A percentile compares a stretch with the other conserved stretches of the same genome.
These are phyloP conservation scores for Monosporascus sp. DNA, from an alignment of 2,329 filamentous ascomycete genomes.

Conservation along the genomic window DNA sequence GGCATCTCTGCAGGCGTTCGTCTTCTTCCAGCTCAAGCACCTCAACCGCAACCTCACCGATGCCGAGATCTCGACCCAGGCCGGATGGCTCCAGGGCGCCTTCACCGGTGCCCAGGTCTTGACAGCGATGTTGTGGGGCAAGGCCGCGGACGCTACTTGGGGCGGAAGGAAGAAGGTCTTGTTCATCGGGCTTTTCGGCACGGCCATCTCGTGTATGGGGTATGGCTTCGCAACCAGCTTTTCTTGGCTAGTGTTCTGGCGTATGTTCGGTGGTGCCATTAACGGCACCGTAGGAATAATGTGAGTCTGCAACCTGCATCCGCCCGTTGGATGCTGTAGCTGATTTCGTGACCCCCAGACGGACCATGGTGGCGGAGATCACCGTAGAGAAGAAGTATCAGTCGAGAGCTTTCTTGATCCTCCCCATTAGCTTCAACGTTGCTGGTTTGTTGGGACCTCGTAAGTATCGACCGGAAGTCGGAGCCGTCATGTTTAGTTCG, in stretches of 20 bases:
- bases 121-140: slow-evolving; percentile 69
- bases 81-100: slow-evolving; percentile 63
- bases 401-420: slow-evolving; percentile 40
- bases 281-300: slow-evolving; percentile 46
- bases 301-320: slow-evolving; percentile 23
- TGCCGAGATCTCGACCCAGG: slow-evolving; percentile 57
- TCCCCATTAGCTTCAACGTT: slow-evolving; percentile 44
- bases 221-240: slow-evolving; percentile 69
- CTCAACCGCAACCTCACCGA: slow-evolving; percentile 52
- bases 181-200: slow-evolving; percentile 63
- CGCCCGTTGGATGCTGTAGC: background rate
- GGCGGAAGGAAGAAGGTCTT: slow-evolving; percentile 65
- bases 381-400: slow-evolving; percentile 43
- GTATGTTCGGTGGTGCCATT: slow-evolving; percentile 55
- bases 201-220: slow-evolving; percentile 60
- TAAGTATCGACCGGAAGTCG: slow-evolving; percentile 17
- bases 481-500: background rate
- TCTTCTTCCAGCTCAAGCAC: slow-evolving; percentile 70
- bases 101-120: slow-evolving; percentile 71
- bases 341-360: slow-evolving; percentile 20
- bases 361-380: slow-evolving; percentile 44
- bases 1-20: slow-evolving; percentile 62
- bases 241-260: slow-evolving; percentile 57
- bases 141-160: slow-evolving; percentile 53
- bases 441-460: slow-evolving; percentile 40